These are phyloP conservation scores for Alternaria sp. DNA, from an alignment of 2,329 filamentous ascomycete genomes.

Conservation along the genomic window DNA sequence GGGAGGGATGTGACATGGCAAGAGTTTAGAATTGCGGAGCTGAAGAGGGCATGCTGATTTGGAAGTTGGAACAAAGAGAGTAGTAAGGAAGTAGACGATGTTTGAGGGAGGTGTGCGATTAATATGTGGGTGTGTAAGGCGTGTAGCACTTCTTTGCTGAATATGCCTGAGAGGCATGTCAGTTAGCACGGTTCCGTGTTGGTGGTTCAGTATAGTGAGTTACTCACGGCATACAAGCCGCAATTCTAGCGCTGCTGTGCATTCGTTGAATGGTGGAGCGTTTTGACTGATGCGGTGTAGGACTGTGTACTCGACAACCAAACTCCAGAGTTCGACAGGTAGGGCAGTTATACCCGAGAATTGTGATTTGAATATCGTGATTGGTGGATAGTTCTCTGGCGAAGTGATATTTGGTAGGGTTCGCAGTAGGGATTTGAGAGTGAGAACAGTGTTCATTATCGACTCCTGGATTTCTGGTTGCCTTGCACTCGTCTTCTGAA, in stretches of 20 bases:
- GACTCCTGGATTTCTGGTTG: not conserved
- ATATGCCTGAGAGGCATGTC: not conserved
- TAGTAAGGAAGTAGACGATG: not conserved
- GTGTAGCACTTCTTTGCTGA: not conserved
- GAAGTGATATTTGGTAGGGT: not conserved
- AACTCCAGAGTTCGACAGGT: not conserved
- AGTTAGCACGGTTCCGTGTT: not conserved
- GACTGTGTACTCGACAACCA: not conserved
- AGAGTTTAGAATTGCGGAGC: not conserved
- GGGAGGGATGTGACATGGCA: not conserved
- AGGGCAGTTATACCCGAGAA: not conserved
- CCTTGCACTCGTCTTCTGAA: not conserved
- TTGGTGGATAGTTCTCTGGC: not conserved
- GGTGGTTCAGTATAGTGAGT: not conserved
- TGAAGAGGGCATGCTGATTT: not conserved
- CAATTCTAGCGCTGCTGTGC: not conserved
- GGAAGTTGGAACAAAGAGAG: not conserved
- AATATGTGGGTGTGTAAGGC: not conserved
- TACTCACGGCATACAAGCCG: not conserved
- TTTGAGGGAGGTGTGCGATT: not conserved
- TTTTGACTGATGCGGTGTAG: not conserved
- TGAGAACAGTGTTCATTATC: not conserved
- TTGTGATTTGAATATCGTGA: not conserved
- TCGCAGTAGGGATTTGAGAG: not conserved
- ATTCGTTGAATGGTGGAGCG: not conserved